Evolutionary conservation across 805 yeast species (phyloP).

Genomic region (Candida yuanshanica): DNA sequence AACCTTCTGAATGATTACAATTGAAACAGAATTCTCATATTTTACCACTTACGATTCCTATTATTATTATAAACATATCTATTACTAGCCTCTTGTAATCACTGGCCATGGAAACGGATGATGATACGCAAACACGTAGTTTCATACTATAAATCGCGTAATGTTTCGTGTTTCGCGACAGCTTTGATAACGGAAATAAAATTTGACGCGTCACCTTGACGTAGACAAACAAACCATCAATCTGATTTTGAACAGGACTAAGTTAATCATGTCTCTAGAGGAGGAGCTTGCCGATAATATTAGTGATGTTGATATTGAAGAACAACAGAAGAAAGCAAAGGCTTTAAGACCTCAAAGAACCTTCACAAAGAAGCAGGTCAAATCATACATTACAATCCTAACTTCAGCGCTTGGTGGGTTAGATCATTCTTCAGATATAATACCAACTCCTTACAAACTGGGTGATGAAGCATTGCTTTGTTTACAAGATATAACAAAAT

Average conservation of each 20-base stretch:
- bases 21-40: background rate
- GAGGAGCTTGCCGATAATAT: slow-evolving; percentile 8
- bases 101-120: no score
- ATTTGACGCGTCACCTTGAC: no score
- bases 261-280: slow-evolving; percentile 7
- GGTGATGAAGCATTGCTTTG: slow-evolving; percentile 79
- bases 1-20: background rate
- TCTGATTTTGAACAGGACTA: no score
- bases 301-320: background rate
- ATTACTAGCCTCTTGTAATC: no score
- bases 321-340: background rate
- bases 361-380: slow-evolving; percentile 20
- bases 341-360: background rate
- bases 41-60: background rate
- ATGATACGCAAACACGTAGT: no score
- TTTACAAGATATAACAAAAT: slow-evolving; percentile 77
- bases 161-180: no score
- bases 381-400: slow-evolving; percentile 72
- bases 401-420: slow-evolving; percentile 91
- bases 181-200: no score
- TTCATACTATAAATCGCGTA: no score
- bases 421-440: slow-evolving; percentile 50
- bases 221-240: no score
- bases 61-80: no score
- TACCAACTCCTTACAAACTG: slow-evolving; percentile 57